phyloP scores from a whole-genome alignment of 768 basidiomycete genomes.

The Leccinum variicolor region DNA sequence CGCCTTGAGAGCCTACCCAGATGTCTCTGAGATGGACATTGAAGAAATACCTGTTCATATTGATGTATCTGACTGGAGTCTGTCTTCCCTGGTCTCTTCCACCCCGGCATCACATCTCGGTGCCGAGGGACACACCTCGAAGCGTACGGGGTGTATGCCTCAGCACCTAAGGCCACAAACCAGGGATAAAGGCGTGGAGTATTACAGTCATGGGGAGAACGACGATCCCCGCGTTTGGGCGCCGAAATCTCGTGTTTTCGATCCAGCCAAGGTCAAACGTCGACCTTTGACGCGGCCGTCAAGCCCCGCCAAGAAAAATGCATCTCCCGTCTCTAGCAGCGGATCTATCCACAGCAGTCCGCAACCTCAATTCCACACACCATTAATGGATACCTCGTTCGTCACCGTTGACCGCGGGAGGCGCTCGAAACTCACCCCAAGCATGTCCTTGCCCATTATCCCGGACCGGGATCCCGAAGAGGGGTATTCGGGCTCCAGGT shows the following conservation, averaged over 20 bases:
- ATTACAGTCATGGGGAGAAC: slow-evolving; percentile 8
- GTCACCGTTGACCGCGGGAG: slow-evolving; percentile 23
- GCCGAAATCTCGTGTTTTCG: slow-evolving; percentile 22
- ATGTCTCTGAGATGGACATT: not conserved
- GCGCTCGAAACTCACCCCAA: slow-evolving; percentile 15
- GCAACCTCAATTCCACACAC: not conserved
- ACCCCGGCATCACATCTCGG: slow-evolving; percentile 1
- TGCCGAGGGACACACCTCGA: slow-evolving; percentile 12
- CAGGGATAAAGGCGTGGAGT: slow-evolving; percentile 18
- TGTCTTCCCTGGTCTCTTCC: not conserved
- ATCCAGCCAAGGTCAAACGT: slow-evolving; percentile 26
- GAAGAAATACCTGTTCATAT: not conserved
- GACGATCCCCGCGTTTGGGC: slow-evolving; percentile 29
- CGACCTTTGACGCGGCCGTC: slow-evolving; percentile 20
- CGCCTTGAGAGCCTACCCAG: slow-evolving; percentile 17
- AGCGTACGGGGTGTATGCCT: slow-evolving; percentile 2
- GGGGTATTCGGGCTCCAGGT: not conserved
- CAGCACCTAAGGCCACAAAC: slow-evolving; percentile 4
- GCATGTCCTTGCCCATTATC: slow-evolving; percentile 17
- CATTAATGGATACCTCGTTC: slow-evolving; percentile 10
- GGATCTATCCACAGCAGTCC: not conserved
- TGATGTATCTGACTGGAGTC: slow-evolving; percentile 8
- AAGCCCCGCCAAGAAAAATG: slow-evolving; percentile 17
- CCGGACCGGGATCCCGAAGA: slow-evolving; percentile 2
- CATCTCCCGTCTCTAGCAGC: not conserved